Conservation (phyloP, 2,329 filamentous ascomycete genomes). For the Tolypocladium tundrense region DNA sequence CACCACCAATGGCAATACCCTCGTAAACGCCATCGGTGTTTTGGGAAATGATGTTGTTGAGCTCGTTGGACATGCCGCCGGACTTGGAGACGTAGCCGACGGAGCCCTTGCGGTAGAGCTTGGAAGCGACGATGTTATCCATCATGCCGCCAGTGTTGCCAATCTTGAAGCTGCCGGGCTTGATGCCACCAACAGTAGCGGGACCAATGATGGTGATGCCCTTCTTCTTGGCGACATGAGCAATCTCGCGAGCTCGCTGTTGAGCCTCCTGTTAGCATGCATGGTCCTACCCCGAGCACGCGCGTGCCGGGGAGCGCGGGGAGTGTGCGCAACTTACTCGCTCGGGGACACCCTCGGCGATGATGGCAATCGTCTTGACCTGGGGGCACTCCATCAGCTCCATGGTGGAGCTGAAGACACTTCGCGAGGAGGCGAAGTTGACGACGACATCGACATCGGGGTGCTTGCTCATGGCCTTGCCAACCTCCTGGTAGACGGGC, state of each 20-base stretch:
- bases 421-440: slow-evolving; percentile 98
- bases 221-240: slow-evolving; percentile 95
- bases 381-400: slow-evolving; percentile 96
- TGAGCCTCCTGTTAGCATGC: slow-evolving; percentile 8
- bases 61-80: slow-evolving; percentile 99
- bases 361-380: slow-evolving; percentile 98
- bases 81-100: slow-evolving; percentile 99
- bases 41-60: slow-evolving; percentile 98
- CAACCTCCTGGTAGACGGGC: slow-evolving; percentile 90
- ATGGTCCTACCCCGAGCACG: background rate
- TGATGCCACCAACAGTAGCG: slow-evolving; percentile 97
- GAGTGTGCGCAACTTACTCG: slow-evolving; percentile 51
- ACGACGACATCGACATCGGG: slow-evolving; percentile 93
- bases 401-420: slow-evolving; percentile 97
- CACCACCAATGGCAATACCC: slow-evolving; percentile 98
- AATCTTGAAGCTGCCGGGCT: slow-evolving; percentile 99
- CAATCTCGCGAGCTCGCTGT: slow-evolving; percentile 92
- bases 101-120: slow-evolving; percentile 98
- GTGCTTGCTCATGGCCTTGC: slow-evolving; percentile 94
- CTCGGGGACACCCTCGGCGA: slow-evolving; percentile 98
- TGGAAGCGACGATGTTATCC: slow-evolving; percentile 99
- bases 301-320: background rate
- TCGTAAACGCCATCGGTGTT: slow-evolving; percentile 97
- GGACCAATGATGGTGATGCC: slow-evolving; percentile 98
- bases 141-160: slow-evolving; percentile 99